A percentile compares a stretch with the other conserved stretches of the same genome.
Evolutionary conservation across 345 rosid species (phyloP).

Genomic region (Orychophragmus violaceus): DNA sequence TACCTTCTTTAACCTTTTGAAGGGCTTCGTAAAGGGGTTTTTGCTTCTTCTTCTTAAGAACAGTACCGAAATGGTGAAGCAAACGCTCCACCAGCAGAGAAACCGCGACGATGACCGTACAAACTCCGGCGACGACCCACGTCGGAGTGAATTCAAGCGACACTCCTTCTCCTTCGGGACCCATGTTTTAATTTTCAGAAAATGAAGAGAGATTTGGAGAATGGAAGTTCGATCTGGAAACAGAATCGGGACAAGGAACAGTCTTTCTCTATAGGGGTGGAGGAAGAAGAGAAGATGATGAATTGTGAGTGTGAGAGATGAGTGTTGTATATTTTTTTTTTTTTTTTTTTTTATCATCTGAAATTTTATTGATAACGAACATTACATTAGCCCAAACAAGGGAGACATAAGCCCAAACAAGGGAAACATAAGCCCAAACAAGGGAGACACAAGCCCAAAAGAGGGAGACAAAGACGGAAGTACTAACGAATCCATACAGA

Average conservation of each 20-base stretch:
- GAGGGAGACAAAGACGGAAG: too few relatives aligned
- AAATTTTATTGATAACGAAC: too few relatives aligned
- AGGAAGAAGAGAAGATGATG: neutral
- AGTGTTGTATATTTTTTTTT: too few relatives aligned
- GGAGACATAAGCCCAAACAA: too few relatives aligned
- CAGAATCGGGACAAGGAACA: neutral
- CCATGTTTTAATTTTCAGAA: constrained; percentile 23
- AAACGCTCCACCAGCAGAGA: constrained; percentile 70
- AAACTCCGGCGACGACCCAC: constrained; percentile 84
- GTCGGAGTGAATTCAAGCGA: constrained; percentile 84
- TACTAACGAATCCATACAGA: too few relatives aligned
- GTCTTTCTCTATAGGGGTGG: neutral
- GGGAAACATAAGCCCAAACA: too few relatives aligned
- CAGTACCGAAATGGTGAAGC: constrained; percentile 60
- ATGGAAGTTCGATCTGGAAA: neutral
- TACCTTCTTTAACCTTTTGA: constrained; percentile 88
- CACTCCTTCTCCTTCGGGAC: constrained; percentile 42
- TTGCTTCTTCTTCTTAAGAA: constrained; percentile 58
- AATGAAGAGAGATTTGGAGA: neutral
- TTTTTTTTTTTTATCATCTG: too few relatives aligned
- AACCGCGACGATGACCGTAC: constrained; percentile 69
- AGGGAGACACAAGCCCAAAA: too few relatives aligned
- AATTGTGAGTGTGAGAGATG: neutral
- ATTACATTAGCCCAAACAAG: too few relatives aligned
- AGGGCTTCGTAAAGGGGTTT: constrained; percentile 81